Evolutionary conservation across 257 asterid genomes (phyloP).

Genomic region (Fraxinus quadrangulata): DNA sequence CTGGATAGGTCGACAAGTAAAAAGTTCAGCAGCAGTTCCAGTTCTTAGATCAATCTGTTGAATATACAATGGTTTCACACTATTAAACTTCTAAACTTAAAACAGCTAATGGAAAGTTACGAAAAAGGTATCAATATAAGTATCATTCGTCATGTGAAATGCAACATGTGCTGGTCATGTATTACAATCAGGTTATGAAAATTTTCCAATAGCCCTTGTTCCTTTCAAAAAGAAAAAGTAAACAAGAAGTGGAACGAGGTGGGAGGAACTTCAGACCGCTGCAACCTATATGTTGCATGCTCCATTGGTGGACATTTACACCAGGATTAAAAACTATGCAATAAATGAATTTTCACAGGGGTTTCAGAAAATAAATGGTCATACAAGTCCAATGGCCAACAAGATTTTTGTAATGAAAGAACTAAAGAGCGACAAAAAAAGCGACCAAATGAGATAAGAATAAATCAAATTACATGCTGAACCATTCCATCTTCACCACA

Average conservation of each 20-base stretch:
- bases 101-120: not conserved
- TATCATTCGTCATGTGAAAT: not conserved
- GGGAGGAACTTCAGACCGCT: not conserved
- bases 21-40: conserved; percentile 57
- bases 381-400: not conserved
- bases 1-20: conserved; percentile 61
- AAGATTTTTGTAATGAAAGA: conserved; percentile 2
- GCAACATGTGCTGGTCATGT: not conserved
- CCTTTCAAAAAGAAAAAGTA: not conserved
- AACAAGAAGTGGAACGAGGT: not conserved
- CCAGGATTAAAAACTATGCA: not conserved
- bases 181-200: not conserved
- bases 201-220: not conserved
- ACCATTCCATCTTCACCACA: conserved; percentile 96
- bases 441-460: not conserved
- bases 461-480: conserved; percentile 67
- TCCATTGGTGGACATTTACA: not conserved
- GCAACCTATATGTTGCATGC: not conserved
- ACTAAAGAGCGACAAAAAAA: not conserved
- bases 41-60: conserved; percentile 85
- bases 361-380: not conserved
- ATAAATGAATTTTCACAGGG: not conserved
- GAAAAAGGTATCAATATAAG: not conserved
- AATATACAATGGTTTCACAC: conserved; percentile 25
- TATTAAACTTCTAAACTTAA: conserved; percentile 14